These are phyloP conservation scores for Hypoxylon fragiforme DNA, from an alignment of 495 filamentous ascomycete genomes.

Conservation along the genomic window DNA sequence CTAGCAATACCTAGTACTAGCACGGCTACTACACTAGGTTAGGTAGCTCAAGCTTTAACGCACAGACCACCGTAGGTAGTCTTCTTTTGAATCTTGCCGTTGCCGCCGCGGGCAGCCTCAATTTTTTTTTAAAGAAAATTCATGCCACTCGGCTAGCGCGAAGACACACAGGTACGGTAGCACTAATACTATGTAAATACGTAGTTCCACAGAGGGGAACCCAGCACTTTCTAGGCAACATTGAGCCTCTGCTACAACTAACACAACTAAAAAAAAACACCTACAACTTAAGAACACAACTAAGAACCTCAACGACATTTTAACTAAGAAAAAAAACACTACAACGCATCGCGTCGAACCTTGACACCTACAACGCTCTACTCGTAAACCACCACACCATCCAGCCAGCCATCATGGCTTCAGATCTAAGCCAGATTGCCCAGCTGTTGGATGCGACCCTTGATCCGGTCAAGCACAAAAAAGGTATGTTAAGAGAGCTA, in stretches of 20 bases:
- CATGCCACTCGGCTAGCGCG: not conserved
- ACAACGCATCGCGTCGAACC: not conserved
- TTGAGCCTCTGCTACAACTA: too few relatives aligned
- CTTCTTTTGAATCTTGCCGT: not conserved
- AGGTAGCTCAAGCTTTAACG: not conserved
- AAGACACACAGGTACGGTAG: not conserved
- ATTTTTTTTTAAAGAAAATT: too few relatives aligned
- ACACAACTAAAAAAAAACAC: not conserved
- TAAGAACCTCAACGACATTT: not conserved
- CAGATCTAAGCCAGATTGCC: constrained; percentile 70
- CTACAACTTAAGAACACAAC: not conserved
- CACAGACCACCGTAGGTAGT: constrained; percentile 12
- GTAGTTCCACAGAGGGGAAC: not conserved
- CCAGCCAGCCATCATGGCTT: constrained; percentile 66
- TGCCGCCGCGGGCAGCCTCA: too few relatives aligned
- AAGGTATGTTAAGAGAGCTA: constrained; percentile 62
- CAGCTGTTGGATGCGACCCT: constrained; percentile 84
- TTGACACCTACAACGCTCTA: not conserved
- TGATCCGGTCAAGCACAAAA: constrained; percentile 80
- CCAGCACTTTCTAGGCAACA: not conserved
- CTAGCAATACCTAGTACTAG: not conserved
- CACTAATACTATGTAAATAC: not conserved
- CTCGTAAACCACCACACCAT: not conserved
- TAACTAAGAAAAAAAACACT: too few relatives aligned
- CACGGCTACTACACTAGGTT: too few relatives aligned